Base-by-base conservation (phyloP, 192 early-diverging fungal genomes). In the Entophlyctis luteolus region DNA sequence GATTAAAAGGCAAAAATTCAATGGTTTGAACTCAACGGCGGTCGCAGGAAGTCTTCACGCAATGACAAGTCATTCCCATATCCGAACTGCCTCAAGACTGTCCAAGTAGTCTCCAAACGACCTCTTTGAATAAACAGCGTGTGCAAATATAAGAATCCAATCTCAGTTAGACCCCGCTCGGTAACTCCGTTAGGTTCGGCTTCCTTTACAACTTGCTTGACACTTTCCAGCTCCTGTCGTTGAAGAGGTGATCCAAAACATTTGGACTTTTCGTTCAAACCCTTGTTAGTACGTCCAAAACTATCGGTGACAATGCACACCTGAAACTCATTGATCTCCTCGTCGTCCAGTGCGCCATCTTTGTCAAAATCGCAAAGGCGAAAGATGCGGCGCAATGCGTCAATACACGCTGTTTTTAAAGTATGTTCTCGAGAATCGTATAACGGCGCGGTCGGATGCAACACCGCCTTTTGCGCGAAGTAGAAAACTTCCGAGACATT, bases 401-500 rank as follows among this genome's bases (percentile, higher is more conserved):
- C 92, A 3, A 91, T 83, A 72, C 95, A 98, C 20, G 85, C 88
- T 1, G 88, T 90, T 72, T 95, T 98, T 42, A 99, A 71, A 10
- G 83, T 77, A 72, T 98, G 94, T 70, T 93, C 93, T 48, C 91
- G 79, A 2, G 93, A 91, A 78, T 99, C 95, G 65, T 98, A 99
- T 27, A 99, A 80, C 2, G 95, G 95, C 12, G 92, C 91, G 1
- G 95, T 98, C 3, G 97, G 97, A 70, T 99, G 93, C 45, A 98
- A 73, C 10, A 99, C 95, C 3, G 97, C 97, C 75, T 98, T 98
- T 83, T 99, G 97, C 3, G 97, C 97, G 87, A 98, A 98, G 76
- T 98, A 99, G 73, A 99, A 99, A n/a, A 99, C 93, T 83, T 99
- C 97, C 0, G 93, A 93, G 1, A 98, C 93, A 72, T 97, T 98